A percentile compares a stretch with the other conserved stretches of the same genome.
phyloP scores from a whole-genome alignment of 345 rosid species.

The Erucastrum elatum region DNA sequence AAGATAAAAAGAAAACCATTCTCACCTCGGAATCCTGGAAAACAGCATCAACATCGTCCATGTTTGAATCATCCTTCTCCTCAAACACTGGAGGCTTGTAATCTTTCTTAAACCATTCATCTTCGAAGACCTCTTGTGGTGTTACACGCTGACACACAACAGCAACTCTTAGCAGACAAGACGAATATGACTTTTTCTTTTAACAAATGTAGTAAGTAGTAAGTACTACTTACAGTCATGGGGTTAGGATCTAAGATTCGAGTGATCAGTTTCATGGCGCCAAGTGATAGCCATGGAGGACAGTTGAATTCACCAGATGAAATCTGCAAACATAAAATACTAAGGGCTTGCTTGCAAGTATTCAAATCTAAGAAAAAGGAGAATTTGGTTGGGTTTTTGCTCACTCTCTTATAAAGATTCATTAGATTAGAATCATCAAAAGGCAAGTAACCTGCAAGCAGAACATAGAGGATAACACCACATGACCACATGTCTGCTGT shows the following conservation, averaged over 20 bases:
- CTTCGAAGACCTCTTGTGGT: slow-evolving; percentile 73
- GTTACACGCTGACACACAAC: slow-evolving; percentile 71
- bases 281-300: slow-evolving; percentile 92
- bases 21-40: slow-evolving; percentile 82
- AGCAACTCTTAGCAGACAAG: background rate
- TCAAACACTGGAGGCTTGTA: slow-evolving; percentile 81
- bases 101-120: slow-evolving; percentile 88
- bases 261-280: slow-evolving; percentile 82
- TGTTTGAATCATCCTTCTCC: slow-evolving; percentile 65
- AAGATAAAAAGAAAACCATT: background rate
- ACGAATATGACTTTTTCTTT: background rate
- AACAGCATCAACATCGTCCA: slow-evolving; percentile 92
- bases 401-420: slow-evolving; percentile 93
- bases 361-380: background rate
- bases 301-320: slow-evolving; percentile 91
- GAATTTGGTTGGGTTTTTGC: slow-evolving; percentile 34
- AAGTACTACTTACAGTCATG: slow-evolving; percentile 67
- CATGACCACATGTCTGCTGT: slow-evolving; percentile 99
- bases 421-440: slow-evolving; percentile 95
- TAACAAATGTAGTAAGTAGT: background rate
- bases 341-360: background rate
- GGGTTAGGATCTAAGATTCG: slow-evolving; percentile 90
- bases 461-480: slow-evolving; percentile 92
- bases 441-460: slow-evolving; percentile 99
- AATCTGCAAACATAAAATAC: slow-evolving; percentile 49